Evolutionary conservation across 75 land plant genomes (phyloP).

Genomic region (Sequoiadendron giganteum): DNA sequence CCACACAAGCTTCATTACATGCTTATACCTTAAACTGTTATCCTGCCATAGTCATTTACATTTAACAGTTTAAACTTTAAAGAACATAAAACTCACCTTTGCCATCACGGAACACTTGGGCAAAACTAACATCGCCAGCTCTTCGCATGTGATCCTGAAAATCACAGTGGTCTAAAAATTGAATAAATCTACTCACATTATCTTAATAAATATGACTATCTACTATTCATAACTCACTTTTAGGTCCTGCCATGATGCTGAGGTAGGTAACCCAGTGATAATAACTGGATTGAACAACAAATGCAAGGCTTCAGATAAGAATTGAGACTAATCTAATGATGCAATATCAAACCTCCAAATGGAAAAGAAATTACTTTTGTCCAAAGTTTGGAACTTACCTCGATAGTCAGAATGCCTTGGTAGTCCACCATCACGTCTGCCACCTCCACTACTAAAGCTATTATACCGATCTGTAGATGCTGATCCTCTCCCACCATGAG

Average conservation of each 20-base stretch:
- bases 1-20: background rate
- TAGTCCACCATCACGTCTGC: constrained; percentile 58
- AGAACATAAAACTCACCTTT: constrained; percentile 46
- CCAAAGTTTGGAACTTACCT: constrained; percentile 34
- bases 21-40: background rate
- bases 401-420: constrained; percentile 81
- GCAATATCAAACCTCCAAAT: constrained; percentile 7
- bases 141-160: constrained; percentile 90
- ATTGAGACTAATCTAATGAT: background rate
- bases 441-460: constrained; percentile 38
- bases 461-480: constrained; percentile 55
- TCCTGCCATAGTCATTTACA: background rate
- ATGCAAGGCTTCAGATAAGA: background rate
- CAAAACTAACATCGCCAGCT: constrained; percentile 95
- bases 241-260: constrained; percentile 97
- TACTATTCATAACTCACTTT: constrained; percentile 44
- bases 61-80: background rate
- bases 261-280: constrained; percentile 82
- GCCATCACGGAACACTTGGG: constrained; percentile 89
- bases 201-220: background rate
- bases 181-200: background rate
- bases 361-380: background rate
- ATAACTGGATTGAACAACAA: constrained; percentile 44
- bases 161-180: constrained; percentile 5
- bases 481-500: constrained; percentile 66